phyloP scores from a whole-genome alignment of 2,329 filamentous ascomycete genomes.

The Colletotrichum navitas region DNA sequence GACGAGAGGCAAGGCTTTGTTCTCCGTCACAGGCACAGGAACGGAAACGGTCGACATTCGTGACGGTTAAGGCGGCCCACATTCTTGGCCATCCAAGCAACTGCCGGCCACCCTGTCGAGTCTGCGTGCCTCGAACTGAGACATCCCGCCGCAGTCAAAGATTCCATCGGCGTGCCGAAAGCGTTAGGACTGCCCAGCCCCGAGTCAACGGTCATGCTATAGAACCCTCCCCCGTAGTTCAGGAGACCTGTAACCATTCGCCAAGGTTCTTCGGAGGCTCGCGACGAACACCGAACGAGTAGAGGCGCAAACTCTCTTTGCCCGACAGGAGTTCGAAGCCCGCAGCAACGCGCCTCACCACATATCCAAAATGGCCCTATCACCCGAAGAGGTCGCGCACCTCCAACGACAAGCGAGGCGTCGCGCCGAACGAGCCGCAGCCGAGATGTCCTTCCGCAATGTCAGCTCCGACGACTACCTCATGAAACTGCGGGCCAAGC shows the following conservation, averaged over 20 bases:
- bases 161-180: neutral
- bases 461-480: conserved; percentile 37
- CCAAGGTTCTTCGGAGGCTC: neutral
- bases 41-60: neutral
- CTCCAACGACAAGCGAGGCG: conserved; percentile 34
- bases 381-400: conserved; percentile 24
- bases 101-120: neutral
- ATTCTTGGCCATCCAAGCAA: neutral
- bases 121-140: conserved; percentile 7
- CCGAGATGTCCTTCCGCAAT: conserved; percentile 31
- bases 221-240: too few species aligned
- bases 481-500: conserved; percentile 24
- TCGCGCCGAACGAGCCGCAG: conserved; percentile 35
- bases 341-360: too few species aligned
- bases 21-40: too few species aligned
- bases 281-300: neutral
- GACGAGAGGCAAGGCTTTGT: neutral
- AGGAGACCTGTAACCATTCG: neutral
- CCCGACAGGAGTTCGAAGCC: too few species aligned
- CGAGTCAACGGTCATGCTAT: neutral
- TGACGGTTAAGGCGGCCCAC: neutral
- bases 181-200: neutral
- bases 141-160: conserved; percentile 26
- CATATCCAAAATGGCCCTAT: conserved; percentile 11
- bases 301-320: neutral